Conservation (phyloP, 2,329 filamentous ascomycete genomes). For the Paraphaeosphaeria minitans region DNA sequence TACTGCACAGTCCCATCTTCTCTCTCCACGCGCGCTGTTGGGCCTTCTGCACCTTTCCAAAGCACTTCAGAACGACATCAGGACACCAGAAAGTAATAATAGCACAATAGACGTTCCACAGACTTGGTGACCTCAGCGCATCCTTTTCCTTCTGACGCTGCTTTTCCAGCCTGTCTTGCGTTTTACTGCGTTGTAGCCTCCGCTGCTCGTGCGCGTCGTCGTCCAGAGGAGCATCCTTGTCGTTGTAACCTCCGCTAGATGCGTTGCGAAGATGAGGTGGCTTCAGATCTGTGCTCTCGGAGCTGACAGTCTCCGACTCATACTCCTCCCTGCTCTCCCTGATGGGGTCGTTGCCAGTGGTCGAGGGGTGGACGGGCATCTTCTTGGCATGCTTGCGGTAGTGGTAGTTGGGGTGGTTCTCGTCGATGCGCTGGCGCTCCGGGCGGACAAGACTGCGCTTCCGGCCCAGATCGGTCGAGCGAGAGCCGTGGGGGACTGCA, state of each 20-base stretch:
- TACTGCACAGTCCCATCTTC: slow-evolving; percentile 95
- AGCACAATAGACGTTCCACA: slow-evolving; percentile 96
- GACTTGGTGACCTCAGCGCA: slow-evolving; percentile 75
- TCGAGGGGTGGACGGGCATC: slow-evolving; percentile 88
- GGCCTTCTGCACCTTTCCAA: slow-evolving; percentile 81
- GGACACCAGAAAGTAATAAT: slow-evolving; percentile 95
- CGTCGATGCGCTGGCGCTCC: slow-evolving; percentile 83
- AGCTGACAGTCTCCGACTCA: slow-evolving; percentile 60
- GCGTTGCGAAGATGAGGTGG: slow-evolving; percentile 44
- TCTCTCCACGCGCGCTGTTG: slow-evolving; percentile 95
- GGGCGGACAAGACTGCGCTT: slow-evolving; percentile 90
- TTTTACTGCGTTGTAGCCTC: slow-evolving; percentile 69
- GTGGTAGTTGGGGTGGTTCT: slow-evolving; percentile 91
- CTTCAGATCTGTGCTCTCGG: slow-evolving; percentile 67
- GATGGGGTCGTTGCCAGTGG: slow-evolving; percentile 89
- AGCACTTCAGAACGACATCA: slow-evolving; percentile 80
- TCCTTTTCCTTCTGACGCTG: slow-evolving; percentile 64
- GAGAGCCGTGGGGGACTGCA: slow-evolving; percentile 38
- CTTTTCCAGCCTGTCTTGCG: slow-evolving; percentile 64
- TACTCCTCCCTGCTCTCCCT: slow-evolving; percentile 79
- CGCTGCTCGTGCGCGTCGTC: slow-evolving; percentile 50
- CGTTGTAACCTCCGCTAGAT: slow-evolving; percentile 46
- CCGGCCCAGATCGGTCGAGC: slow-evolving; percentile 61
- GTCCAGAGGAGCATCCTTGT: slow-evolving; percentile 45
- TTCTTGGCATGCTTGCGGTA: slow-evolving; percentile 94